Conservation (phyloP, 176 grass and related monocot genomes). For the Zoysia japonica region DNA sequence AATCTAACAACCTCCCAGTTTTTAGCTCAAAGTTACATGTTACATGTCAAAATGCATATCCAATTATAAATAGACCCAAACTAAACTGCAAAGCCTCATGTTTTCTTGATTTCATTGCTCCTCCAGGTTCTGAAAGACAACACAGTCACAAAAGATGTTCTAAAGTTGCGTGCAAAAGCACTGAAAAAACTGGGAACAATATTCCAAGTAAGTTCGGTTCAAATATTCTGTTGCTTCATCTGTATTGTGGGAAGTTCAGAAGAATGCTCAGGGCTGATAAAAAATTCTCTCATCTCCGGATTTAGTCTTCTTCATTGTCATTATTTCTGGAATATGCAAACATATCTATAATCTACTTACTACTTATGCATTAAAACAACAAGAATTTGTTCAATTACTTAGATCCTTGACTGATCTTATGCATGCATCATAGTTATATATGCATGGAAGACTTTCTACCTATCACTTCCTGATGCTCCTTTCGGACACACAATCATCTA, state of each 20-base stretch:
- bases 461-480: background rate
- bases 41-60: background rate
- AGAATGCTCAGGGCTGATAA: background rate
- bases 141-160: constrained; percentile 69
- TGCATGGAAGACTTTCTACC: background rate
- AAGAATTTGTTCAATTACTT: background rate
- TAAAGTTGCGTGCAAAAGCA: constrained; percentile 73
- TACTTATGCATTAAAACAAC: background rate
- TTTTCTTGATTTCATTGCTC: constrained; percentile 25
- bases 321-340: background rate
- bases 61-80: background rate
- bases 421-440: constrained; percentile 3
- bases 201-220: constrained; percentile 73
- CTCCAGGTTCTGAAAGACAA: constrained; percentile 84
- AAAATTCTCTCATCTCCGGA: background rate
- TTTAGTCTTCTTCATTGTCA: background rate
- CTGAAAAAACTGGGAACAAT: constrained; percentile 91
- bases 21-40: constrained; percentile 5
- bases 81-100: background rate
- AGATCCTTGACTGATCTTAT: background rate
- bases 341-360: background rate
- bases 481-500: background rate
- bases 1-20: constrained; percentile 10
- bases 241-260: background rate
- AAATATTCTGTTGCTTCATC: constrained; percentile 7